Evolutionary conservation across 2,329 filamentous ascomycete genomes (phyloP).

Genomic region (Colletotrichum brevisporum): DNA sequence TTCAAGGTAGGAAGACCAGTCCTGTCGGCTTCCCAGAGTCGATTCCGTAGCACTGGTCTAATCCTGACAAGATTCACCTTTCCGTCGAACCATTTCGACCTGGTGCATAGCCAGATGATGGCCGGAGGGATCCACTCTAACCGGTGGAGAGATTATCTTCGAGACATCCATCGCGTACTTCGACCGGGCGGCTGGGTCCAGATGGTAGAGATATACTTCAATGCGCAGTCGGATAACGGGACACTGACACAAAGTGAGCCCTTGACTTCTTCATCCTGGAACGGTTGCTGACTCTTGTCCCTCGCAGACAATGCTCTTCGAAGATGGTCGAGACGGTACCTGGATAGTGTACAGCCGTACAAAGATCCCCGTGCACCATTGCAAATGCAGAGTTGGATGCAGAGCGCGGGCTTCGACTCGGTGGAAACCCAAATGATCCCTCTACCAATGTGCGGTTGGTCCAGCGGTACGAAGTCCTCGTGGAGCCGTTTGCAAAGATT

Average conservation of each 20-base stretch:
- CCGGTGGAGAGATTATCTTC: conserved; percentile 82
- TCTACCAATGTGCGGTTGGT: conserved; percentile 79
- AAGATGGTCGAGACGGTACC: conserved; percentile 77
- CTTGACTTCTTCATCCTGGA: neutral
- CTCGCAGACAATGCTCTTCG: conserved; percentile 72
- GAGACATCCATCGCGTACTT: conserved; percentile 80
- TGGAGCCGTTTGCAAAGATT: neutral
- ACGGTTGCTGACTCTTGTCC: conserved; percentile 36
- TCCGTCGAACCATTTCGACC: conserved; percentile 79
- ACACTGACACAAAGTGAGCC: conserved; percentile 74
- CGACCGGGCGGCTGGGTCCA: conserved; percentile 88
- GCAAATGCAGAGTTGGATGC: conserved; percentile 71
- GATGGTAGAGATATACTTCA: conserved; percentile 89
- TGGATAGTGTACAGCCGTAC: conserved; percentile 71
- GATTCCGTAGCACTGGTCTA: neutral
- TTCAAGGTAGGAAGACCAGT: conserved; percentile 61
- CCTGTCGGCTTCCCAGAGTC: neutral
- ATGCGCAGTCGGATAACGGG: conserved; percentile 88
- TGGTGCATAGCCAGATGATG: conserved; percentile 85
- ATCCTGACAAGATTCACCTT: conserved; percentile 72
- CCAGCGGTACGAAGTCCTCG: conserved; percentile 64
- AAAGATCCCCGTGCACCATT: conserved; percentile 78
- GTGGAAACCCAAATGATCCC: conserved; percentile 76
- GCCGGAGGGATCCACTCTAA: conserved; percentile 78
- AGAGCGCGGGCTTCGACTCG: conserved; percentile 75